Conservation (phyloP, 768 basidiomycete genomes). For the Boletus vermiculosoides region DNA sequence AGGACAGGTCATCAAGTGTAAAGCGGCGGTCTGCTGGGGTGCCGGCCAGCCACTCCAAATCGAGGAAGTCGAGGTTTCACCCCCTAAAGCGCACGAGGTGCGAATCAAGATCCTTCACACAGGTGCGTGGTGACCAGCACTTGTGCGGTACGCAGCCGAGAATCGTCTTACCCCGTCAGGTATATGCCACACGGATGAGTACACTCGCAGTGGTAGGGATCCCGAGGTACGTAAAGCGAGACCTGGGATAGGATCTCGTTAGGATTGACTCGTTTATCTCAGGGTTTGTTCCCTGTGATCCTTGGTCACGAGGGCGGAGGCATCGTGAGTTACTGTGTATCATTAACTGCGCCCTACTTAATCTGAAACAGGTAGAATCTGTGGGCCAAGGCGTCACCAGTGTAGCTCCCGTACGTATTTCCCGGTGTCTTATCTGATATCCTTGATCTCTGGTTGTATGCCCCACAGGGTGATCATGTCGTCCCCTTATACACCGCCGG, state of each 20-base stretch:
- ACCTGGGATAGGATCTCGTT: background rate
- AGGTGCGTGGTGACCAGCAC: slow-evolving; percentile 44
- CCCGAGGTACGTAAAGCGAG: slow-evolving; percentile 63
- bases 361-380: slow-evolving; percentile 79
- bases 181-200: slow-evolving; percentile 98
- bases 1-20: slow-evolving; percentile 81
- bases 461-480: slow-evolving; percentile 83
- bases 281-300: slow-evolving; percentile 91
- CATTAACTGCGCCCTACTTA: background rate
- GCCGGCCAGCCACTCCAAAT: slow-evolving; percentile 83
- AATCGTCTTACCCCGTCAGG: slow-evolving; percentile 40
- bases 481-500: slow-evolving; percentile 96
- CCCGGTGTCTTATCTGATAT: background rate
- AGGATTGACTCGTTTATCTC: slow-evolving; percentile 12
- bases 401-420: slow-evolving; percentile 50
- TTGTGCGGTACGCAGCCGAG: slow-evolving; percentile 2
- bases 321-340: slow-evolving; percentile 52
- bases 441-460: background rate
- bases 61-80: slow-evolving; percentile 92
- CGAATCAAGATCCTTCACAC: slow-evolving; percentile 91
- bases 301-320: slow-evolving; percentile 96
- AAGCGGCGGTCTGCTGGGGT: slow-evolving; percentile 95
- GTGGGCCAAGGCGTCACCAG: slow-evolving; percentile 92
- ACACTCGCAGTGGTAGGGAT: slow-evolving; percentile 94
- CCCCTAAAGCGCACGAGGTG: slow-evolving; percentile 88